Base-by-base conservation (phyloP, 2,329 filamentous ascomycete species). In the Phialophora expanda region DNA sequence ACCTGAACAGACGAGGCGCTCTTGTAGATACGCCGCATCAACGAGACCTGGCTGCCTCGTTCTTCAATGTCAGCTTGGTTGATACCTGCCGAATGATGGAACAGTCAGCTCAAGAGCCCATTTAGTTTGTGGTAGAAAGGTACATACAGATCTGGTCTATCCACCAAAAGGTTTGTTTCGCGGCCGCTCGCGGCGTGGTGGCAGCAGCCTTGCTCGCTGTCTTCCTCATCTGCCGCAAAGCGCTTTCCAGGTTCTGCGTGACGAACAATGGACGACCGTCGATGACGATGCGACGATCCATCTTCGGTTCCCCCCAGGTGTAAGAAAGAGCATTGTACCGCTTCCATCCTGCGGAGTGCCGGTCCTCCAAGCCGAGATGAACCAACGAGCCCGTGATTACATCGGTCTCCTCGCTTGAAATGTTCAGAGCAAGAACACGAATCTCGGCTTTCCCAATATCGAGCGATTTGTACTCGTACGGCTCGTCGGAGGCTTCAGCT, bases 11-110 rank as follows among this genome's bases (percentile, higher is more conserved):
- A 64, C 7, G 22, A 32, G 5, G 68, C 69, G 22, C 56, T 63
- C 41, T 64, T 58, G 22, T 66, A 70, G 41, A 69, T 66, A 24
- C 64, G 59, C 24, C 68, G 62, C 69, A 70, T 69, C 53, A 70
- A 56, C 1, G 58, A n/a, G 24, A 69, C 69, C 26, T 69, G 69
- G 12, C 44, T 34, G 11, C 56, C 56, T 30, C 67, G 59, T 50
- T 70, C 69, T 46, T 68, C 63, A 46, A 66, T 54, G 38, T 69
- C 65, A 11, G 60, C 56, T 41, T 70, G 67, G 38, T 70, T 68
- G 62, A 70, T 70, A 38, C 69, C 56, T 58, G 17, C 11, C 3
- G 30, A 34, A 17, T 9, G 46, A 34, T 41, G 20, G 20, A 20
- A 32, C 3, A 8, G 30, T 38, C 30, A 9, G 4, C 26, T 4